Evolutionary conservation across 1,284 basidiomycete genomes (phyloP).

Genomic region (Puccinia hordei): DNA sequence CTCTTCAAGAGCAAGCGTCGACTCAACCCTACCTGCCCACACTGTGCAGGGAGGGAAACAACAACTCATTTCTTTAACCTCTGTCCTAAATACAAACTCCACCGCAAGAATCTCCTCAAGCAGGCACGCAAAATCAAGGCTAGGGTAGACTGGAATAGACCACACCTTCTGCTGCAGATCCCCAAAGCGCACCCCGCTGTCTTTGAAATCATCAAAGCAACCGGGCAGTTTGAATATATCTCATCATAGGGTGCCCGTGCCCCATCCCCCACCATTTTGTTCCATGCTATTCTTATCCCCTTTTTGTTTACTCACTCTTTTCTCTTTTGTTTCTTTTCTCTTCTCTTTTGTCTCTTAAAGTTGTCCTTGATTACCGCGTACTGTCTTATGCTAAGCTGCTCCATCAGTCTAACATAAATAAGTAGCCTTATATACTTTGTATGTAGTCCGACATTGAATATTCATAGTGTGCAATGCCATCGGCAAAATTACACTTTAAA

Average conservation of each 20-base stretch:
- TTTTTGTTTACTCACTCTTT: conserved; percentile 1
- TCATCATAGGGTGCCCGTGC: too few relatives aligned
- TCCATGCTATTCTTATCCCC: too few relatives aligned
- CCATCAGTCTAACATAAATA: not conserved
- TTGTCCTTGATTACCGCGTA: not conserved
- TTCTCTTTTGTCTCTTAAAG: not conserved
- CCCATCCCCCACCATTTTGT: too few relatives aligned
- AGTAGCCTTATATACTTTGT: not conserved
- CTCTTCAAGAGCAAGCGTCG: not conserved
- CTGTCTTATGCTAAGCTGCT: not conserved
- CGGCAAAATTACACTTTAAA: not conserved
- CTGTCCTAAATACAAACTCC: too few relatives aligned
- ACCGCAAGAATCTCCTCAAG: too few relatives aligned
- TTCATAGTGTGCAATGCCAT: conserved; percentile 19
- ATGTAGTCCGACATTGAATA: not conserved
- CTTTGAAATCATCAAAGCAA: not conserved
- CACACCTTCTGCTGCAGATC: not conserved
- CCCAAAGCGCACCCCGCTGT: not conserved
- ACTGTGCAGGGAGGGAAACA: not conserved
- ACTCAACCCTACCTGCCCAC: not conserved
- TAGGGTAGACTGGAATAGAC: not conserved
- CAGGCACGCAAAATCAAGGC: too few relatives aligned
- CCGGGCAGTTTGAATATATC: not conserved
- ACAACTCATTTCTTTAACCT: too few relatives aligned
- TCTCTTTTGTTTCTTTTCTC: not conserved